Conservation (phyloP, 1,284 basidiomycete species). For the Sutorius eximius region DNA sequence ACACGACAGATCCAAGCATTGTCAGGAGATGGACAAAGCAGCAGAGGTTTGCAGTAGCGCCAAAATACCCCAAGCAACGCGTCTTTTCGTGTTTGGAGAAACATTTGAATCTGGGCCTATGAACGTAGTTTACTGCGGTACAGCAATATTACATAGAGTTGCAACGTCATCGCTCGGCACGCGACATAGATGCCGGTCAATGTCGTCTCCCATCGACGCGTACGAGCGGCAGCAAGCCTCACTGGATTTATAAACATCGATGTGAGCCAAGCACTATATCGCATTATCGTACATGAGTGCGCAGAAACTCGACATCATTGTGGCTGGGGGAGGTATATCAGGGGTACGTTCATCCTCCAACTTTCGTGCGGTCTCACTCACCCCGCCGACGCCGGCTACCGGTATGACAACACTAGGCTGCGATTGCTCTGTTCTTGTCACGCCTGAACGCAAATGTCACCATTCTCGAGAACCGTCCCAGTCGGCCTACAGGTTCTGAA, state of each 20-base stretch:
- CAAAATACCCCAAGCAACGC: slow-evolving; percentile 53
- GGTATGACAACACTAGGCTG: slow-evolving; percentile 13
- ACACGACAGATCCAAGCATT: slow-evolving; percentile 46
- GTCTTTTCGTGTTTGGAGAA: slow-evolving; percentile 58
- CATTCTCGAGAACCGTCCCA: slow-evolving; percentile 26
- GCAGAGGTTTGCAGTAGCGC: slow-evolving; percentile 49
- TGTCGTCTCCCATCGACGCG: neutral
- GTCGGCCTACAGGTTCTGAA: slow-evolving; percentile 18
- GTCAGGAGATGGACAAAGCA: slow-evolving; percentile 55
- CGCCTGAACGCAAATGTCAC: slow-evolving; percentile 17
- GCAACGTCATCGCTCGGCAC: neutral
- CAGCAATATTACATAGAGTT: neutral
- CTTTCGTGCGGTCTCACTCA: neutral
- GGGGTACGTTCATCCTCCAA: slow-evolving; percentile 21
- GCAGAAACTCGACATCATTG: slow-evolving; percentile 18
- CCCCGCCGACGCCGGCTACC: neutral
- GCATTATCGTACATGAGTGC: slow-evolving; percentile 14
- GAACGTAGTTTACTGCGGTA: slow-evolving; percentile 1
- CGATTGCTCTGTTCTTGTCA: slow-evolving; percentile 32
- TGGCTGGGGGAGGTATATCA: slow-evolving; percentile 28
- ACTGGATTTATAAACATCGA: slow-evolving; percentile 11
- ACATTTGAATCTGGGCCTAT: slow-evolving; percentile 32
- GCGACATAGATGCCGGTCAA: neutral
- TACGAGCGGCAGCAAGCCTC: neutral
- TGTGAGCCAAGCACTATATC: neutral